Base-by-base conservation (phyloP, 495 filamentous ascomycete species). In the Daldinia childiae region DNA sequence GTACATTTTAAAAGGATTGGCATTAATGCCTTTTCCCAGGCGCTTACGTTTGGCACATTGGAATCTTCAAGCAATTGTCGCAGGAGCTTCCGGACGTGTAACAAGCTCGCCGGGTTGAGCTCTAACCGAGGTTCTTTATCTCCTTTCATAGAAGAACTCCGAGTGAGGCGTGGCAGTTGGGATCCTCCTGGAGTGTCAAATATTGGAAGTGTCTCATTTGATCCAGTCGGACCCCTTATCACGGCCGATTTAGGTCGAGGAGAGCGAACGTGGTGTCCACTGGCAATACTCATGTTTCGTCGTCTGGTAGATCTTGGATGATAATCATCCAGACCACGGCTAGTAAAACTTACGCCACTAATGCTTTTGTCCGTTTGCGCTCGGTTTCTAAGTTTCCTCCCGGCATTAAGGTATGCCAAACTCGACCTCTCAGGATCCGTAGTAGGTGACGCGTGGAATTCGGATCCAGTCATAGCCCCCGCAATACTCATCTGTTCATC, bases 1-100 rank as follows among this genome's bases (percentile, higher is more conserved):
- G 95, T 95, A 66, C 93, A 94, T 68, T 94, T 91, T 17, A 98
- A 83, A 2, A 99, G 82, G 58, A 98, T 96, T 12, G 96, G 96
- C 56, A 98, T 86, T 19, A 99, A 84, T 0, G 96, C 93, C 60
- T 89, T 93, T 71, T 98, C 95, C 96, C 96, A 99, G 50, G 89
- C 88, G 2, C 85, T 80, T 1, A 87, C 82, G 72, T 92, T 89
- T 41, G 90, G 87, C 15, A 98, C 86, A n/a, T 85, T 81, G 0
- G 87, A 84, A 81, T 97, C 95, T 59, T 88, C 80, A 12, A 99
- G 79, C 17, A 98, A 82, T 77, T 99, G 96, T 11, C 86, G 88
- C 19, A 98, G 84, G 17, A 99, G 87, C 71, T 88, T 92, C 45
- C 89, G 89, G 19, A 97, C 93, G 79, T 99, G 96, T 69, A 93